Evolutionary conservation across 306 rosid genomes (phyloP).

Genomic region (Spatholobus suberectus): DNA sequence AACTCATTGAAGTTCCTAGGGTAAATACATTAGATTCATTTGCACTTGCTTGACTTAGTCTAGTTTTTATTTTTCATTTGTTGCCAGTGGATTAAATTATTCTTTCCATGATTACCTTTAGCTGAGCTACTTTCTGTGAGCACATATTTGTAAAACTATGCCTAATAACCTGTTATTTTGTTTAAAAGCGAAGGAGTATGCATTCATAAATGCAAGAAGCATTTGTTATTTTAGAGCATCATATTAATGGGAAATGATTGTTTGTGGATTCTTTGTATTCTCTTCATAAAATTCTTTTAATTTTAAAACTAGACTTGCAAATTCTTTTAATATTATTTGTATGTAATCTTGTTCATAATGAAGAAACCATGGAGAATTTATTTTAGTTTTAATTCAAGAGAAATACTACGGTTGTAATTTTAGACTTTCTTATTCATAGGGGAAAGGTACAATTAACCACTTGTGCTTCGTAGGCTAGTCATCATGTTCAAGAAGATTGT

Average conservation of each 20-base stretch:
- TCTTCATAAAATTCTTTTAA: neutral
- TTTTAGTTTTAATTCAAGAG: neutral
- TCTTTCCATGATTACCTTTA: neutral
- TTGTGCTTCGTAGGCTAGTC: constrained; percentile 70
- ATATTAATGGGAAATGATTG: neutral
- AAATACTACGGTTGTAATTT: neutral
- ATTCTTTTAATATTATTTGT: neutral
- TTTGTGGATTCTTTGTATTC: neutral
- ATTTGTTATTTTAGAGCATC: neutral
- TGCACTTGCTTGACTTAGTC: neutral
- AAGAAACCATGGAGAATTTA: neutral
- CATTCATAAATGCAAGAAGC: neutral
- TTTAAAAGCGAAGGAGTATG: neutral
- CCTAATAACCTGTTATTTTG: neutral
- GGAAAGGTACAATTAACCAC: constrained; percentile 25
- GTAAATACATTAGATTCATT: constrained; percentile 60
- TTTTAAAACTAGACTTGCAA: neutral
- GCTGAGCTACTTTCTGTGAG: neutral
- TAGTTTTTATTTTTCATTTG: constrained; percentile 20
- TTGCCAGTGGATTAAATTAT: neutral
- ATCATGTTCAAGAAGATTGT: constrained; percentile 76
- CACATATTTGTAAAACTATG: neutral
- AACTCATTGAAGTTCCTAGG: constrained; percentile 70
- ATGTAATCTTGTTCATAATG: neutral
- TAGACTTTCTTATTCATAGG: neutral